Base-by-base conservation (phyloP, 306 rosid species). In the Acacia crassicarpa region DNA sequence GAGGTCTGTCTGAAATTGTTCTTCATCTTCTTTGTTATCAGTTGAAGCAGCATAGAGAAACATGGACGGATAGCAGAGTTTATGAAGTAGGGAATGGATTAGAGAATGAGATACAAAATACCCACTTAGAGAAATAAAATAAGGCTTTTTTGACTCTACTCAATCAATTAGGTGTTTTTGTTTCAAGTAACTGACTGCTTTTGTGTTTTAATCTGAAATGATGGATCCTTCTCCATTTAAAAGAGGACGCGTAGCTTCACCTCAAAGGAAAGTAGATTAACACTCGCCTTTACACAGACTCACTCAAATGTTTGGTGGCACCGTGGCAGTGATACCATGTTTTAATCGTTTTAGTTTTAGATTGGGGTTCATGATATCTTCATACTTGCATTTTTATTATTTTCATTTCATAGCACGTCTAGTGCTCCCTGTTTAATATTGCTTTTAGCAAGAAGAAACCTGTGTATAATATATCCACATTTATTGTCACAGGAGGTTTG, bases 401-500 rank as follows among this genome's bases (percentile, higher is more conserved):
- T 66, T 74, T 62, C 68, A 61, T 74, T 61, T 82, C 58, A 75
- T 41, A 32, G 71, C 68, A 44, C 80, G 46, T 69, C 69, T 69
- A 70, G 59, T 63, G 46, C 74, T 22, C 74, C 30, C 41, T 27
- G 17, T 33, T 54, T 40, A 40, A 79, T 45, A 68, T 85, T 65
- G 43, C 59, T 46, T 65, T 14, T 44, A 40, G 66, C 48, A 79
- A 58, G 71, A 62, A 72, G 70, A 61, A 74, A 62, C 77, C 84
- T 81, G 51, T 44, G 49, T 16, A 22, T 58, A 23, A 61, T 75
- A 78, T 74, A n/a, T 72, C 40, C 67, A 70, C 67, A 70, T 78
- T 87, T 88, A 40, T 83, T 86, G 79, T 86, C 69, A 68, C 90
- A 95, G 99, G 99, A 69, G 99, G 99, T 74, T 82, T 82, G 84